Conservation (phyloP, 352 stramenopile genomes). For the Phytopythium sindhum region DNA sequence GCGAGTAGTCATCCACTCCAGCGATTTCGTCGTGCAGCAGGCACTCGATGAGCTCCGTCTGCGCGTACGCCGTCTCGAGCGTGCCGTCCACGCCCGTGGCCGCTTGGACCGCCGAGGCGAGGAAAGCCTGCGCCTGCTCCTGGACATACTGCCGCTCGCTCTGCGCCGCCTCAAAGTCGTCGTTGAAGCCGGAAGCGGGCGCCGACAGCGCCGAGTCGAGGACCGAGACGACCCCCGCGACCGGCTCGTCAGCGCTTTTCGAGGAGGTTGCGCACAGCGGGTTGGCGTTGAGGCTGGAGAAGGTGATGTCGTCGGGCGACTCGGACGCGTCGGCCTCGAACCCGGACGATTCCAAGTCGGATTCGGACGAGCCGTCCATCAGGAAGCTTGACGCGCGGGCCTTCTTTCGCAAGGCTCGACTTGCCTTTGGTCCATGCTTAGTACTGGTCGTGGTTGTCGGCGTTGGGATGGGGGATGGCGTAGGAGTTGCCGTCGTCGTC, state of each 20-base stretch:
- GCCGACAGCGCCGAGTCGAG: background rate
- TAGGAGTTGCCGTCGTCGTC: background rate
- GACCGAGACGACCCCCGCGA: background rate
- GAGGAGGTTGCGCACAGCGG: background rate
- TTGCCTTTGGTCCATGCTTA: background rate
- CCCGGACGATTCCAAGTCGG: background rate
- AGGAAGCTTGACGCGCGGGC: background rate
- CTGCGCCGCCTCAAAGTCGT: constrained; percentile 12
- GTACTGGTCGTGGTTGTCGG: background rate
- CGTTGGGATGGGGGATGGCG: background rate
- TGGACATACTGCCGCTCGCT: constrained; percentile 16
- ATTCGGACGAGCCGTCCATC: background rate
- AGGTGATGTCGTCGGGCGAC: background rate
- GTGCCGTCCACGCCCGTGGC: constrained; percentile 20
- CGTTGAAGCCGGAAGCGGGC: background rate
- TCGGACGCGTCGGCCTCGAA: background rate
- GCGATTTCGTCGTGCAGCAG: constrained; percentile 19
- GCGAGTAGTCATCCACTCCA: constrained; percentile 29
- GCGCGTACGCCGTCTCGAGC: constrained; percentile 19
- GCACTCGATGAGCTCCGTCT: constrained; percentile 33
- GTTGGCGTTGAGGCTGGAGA: background rate
- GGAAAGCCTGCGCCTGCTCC: constrained; percentile 16
- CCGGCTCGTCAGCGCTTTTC: background rate
- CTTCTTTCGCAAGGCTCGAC: background rate
- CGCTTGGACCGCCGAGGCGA: constrained; percentile 15